A percentile compares a stretch with the other conserved stretches of the same genome.
Evolutionary conservation across 495 filamentous ascomycete species (phyloP).

Genomic region (Penicillium ochrochloron): DNA sequence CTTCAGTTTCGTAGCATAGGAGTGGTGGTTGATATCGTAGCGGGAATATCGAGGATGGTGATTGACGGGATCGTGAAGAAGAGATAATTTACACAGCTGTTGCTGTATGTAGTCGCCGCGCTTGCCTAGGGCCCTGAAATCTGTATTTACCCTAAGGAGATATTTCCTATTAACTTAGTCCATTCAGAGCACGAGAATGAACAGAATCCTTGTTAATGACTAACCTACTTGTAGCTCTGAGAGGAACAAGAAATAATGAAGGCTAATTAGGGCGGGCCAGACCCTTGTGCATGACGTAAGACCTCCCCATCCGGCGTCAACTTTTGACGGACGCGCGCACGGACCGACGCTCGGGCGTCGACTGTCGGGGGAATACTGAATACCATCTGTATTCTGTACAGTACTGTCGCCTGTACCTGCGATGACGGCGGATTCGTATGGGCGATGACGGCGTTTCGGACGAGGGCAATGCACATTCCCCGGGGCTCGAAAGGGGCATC

Average conservation of each 20-base stretch:
- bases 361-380: not conserved
- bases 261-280: slow-evolving; percentile 30
- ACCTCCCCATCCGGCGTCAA: slow-evolving; percentile 17
- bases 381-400: not conserved
- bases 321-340: slow-evolving; percentile 5
- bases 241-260: slow-evolving; percentile 4
- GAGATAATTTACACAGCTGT: not conserved
- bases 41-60: not conserved
- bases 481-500: slow-evolving; percentile 17
- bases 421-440: slow-evolving; percentile 6
- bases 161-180: not conserved
- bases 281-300: slow-evolving; percentile 24
- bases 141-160: not conserved
- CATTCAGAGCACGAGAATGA: not conserved
- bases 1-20: not conserved
- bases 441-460: slow-evolving; percentile 1
- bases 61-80: no score
- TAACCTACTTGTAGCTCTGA: not conserved
- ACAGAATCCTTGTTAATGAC: not conserved
- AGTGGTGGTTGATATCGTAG: not conserved
- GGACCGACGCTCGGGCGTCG: slow-evolving; percentile 20
- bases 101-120: not conserved
- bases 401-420: slow-evolving; percentile 3
- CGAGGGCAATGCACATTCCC: slow-evolving; percentile 6
- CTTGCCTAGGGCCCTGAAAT: not conserved